A percentile compares a stretch with the other conserved stretches of the same genome.
These are phyloP conservation scores for Curvularia spicifera DNA, from an alignment of 2,329 filamentous ascomycete genomes.

Conservation along the genomic window DNA sequence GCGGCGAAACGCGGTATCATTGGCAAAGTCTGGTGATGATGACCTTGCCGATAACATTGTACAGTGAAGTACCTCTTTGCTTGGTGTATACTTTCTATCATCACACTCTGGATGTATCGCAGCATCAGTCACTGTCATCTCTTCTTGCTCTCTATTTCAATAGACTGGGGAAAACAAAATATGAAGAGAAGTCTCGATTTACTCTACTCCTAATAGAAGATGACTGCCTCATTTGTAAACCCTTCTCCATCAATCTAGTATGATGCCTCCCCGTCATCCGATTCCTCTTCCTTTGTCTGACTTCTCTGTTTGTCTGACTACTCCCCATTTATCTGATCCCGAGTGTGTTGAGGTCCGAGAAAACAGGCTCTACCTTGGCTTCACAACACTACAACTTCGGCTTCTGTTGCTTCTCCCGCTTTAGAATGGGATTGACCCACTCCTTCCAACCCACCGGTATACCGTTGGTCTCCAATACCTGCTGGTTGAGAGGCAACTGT, in stretches of 20 bases:
- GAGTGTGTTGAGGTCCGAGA: background rate
- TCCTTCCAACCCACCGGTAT: conserved; percentile 7
- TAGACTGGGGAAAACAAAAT: background rate
- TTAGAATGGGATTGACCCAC: conserved; percentile 13
- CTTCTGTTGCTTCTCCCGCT: background rate
- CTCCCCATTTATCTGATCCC: background rate
- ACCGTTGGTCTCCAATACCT: conserved; percentile 2
- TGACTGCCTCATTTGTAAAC: background rate
- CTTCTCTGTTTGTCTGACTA: background rate
- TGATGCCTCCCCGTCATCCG: too few relatives aligned
- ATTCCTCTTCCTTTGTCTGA: too few relatives aligned
- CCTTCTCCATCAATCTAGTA: background rate
- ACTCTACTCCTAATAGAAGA: background rate
- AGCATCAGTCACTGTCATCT: background rate
- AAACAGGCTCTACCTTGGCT: background rate
- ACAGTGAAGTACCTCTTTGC: background rate
- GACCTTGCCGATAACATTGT: background rate
- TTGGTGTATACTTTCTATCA: background rate
- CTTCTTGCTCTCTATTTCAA: background rate
- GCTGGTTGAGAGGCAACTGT: conserved; percentile 35
- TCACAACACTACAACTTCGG: conserved; percentile 4
- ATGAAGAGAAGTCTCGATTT: background rate
- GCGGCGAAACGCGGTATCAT: background rate
- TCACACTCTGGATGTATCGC: background rate
- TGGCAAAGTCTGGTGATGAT: background rate